A percentile compares a stretch with the other conserved stretches of the same genome.
These are phyloP conservation scores for Suillus plorans DNA, from an alignment of 768 basidiomycete species.

Conservation along the genomic window DNA sequence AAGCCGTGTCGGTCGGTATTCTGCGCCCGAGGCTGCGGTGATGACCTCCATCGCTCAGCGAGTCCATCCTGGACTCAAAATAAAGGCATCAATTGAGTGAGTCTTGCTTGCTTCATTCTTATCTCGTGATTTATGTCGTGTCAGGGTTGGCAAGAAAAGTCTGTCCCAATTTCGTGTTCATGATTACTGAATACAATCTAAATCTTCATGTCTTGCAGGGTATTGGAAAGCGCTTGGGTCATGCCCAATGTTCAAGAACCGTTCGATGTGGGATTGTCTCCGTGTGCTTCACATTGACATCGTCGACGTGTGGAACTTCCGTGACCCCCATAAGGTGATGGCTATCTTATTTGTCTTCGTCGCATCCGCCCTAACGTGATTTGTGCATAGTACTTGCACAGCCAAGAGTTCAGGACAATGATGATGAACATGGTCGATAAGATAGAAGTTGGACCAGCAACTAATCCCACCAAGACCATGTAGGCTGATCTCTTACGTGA, in stretches of 20 bases:
- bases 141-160: slow-evolving; percentile 5
- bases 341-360: no score
- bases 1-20: background rate
- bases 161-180: slow-evolving; percentile 9
- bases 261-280: slow-evolving; percentile 4
- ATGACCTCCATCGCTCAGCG: slow-evolving; percentile 6
- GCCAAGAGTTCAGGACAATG: no score
- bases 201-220: slow-evolving; percentile 2
- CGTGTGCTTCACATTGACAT: slow-evolving; percentile 19
- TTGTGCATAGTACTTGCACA: no score
- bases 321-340: slow-evolving; percentile 5
- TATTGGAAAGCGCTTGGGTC: slow-evolving; percentile 19
- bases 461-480: no score
- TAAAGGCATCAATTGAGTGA: slow-evolving; percentile 7
- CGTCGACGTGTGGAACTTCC: slow-evolving; percentile 19
- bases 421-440: no score
- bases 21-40: background rate
- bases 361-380: no score
- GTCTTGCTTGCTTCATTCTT: background rate
- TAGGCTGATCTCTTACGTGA: no score
- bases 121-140: background rate
- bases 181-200: background rate
- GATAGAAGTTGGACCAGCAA: no score
- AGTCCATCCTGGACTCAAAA: background rate
- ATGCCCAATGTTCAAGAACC: slow-evolving; percentile 6